Percentiles rank a stretch among this genome's conserved stretches.
Evolutionary conservation across 1,284 basidiomycete species (phyloP).

Genomic region (Farysia itapuensis): DNA sequence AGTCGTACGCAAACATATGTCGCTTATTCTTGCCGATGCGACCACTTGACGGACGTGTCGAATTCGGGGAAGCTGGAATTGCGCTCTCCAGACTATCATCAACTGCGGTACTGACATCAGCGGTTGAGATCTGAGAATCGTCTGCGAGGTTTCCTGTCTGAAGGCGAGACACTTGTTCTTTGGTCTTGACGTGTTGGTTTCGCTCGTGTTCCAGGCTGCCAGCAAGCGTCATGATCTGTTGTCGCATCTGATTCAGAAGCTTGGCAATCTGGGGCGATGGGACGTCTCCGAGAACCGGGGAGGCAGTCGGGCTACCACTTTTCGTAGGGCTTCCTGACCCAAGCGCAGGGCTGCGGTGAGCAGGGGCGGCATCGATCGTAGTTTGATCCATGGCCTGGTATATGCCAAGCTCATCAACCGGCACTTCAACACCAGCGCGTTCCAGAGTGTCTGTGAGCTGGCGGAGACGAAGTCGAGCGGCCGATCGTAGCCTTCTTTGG

Average conservation of each 20-base stretch:
- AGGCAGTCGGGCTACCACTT: slow-evolving; percentile 11
- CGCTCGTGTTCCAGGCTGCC: slow-evolving; percentile 55
- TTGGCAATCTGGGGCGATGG: slow-evolving; percentile 46
- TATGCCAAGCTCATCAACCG: slow-evolving; percentile 28
- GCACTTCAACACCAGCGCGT: slow-evolving; percentile 9
- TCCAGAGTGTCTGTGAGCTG: slow-evolving; percentile 37
- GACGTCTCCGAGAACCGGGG: slow-evolving; percentile 31
- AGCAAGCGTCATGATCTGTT: slow-evolving; percentile 58
- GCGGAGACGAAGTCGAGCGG: slow-evolving; percentile 38
- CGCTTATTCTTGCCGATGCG: slow-evolving; percentile 43
- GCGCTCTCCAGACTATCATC: slow-evolving; percentile 16
- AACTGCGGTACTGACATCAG: slow-evolving; percentile 11
- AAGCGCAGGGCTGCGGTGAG: slow-evolving; percentile 36
- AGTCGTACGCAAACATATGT: slow-evolving; percentile 54
- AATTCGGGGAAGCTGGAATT: slow-evolving; percentile 7
- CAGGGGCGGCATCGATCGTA: slow-evolving; percentile 20
- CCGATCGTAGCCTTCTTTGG: slow-evolving; percentile 25
- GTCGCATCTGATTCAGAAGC: slow-evolving; percentile 56
- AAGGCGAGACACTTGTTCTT: slow-evolving; percentile 32
- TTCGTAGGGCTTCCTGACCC: slow-evolving; percentile 26
- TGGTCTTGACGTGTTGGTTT: slow-evolving; percentile 43
- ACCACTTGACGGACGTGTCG: slow-evolving; percentile 13
- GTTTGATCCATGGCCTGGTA: slow-evolving; percentile 24
- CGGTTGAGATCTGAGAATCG: neutral
- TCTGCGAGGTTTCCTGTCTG: slow-evolving; percentile 5